Evolutionary conservation across 352 stramenopile genomes (phyloP).

Genomic region (Globisporangium paddicum): DNA sequence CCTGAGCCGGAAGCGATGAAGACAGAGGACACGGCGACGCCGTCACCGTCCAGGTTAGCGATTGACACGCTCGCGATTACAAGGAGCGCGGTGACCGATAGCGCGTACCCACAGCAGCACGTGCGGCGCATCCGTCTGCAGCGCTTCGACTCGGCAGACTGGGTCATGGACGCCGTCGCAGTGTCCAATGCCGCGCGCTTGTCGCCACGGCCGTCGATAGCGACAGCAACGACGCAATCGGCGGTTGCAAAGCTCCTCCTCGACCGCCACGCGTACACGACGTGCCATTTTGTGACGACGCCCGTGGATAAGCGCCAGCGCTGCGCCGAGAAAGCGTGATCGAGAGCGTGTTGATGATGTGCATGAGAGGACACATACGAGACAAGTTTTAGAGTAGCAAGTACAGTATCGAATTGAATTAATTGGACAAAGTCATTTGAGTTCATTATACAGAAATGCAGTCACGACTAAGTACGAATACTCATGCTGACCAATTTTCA

Average conservation of each 20-base stretch:
- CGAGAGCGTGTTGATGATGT: not conserved
- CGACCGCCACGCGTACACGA: slow-evolving; percentile 52
- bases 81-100: not conserved
- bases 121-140: slow-evolving; percentile 54
- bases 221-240: slow-evolving; percentile 4
- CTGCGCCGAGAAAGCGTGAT: slow-evolving; percentile 18
- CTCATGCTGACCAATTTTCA: not conserved
- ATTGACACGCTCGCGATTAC: not conserved
- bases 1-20: slow-evolving; percentile 7
- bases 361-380: too few species aligned
- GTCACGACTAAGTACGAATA: not conserved
- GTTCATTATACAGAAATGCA: too few species aligned
- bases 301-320: slow-evolving; percentile 19
- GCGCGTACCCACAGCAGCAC: slow-evolving; percentile 24
- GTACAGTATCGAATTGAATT: too few species aligned
- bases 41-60: not conserved
- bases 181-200: not conserved
- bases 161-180: slow-evolving; percentile 31
- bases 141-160: slow-evolving; percentile 75
- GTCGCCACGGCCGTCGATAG: not conserved
- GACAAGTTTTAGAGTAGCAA: too few species aligned
- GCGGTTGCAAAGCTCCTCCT: slow-evolving; percentile 50
- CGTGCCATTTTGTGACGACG: slow-evolving; percentile 36
- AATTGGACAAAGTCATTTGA: too few species aligned
- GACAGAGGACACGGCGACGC: not conserved